Percentiles rank a stretch among this genome's conserved stretches.
These are phyloP conservation scores for Ceratobasidium sp. DNA, from an alignment of 1,284 basidiomycete genomes.

Conservation along the genomic window DNA sequence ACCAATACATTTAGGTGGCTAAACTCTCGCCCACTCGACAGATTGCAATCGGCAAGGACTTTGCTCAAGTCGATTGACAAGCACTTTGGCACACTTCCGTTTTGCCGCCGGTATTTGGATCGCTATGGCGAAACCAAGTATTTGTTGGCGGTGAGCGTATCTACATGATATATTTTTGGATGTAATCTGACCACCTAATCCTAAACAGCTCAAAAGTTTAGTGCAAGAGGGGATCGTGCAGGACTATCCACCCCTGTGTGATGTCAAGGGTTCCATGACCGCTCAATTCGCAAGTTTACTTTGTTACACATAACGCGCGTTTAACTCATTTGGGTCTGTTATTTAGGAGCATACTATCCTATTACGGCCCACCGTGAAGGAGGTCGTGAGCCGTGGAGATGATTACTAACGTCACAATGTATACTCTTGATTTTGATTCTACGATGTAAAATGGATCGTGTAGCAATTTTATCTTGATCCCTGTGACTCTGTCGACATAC, in stretches of 20 bases:
- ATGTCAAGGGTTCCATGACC: slow-evolving; percentile 84
- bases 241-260: slow-evolving; percentile 94
- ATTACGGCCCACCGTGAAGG: slow-evolving; percentile 89
- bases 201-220: slow-evolving; percentile 85
- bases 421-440: not conserved
- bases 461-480: not conserved
- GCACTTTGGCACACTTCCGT: slow-evolving; percentile 95
- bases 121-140: slow-evolving; percentile 95
- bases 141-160: slow-evolving; percentile 77
- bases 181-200: not conserved
- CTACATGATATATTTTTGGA: slow-evolving; percentile 1
- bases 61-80: slow-evolving; percentile 89
- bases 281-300: slow-evolving; percentile 81
- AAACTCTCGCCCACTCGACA: slow-evolving; percentile 47
- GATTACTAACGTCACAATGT: slow-evolving; percentile 68
- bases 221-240: slow-evolving; percentile 88
- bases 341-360: slow-evolving; percentile 89
- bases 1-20: slow-evolving; percentile 14
- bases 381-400: slow-evolving; percentile 92
- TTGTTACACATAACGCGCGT: not conserved
- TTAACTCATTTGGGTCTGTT: not conserved
- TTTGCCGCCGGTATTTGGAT: slow-evolving; percentile 94
- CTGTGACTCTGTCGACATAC: not conserved
- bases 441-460: not conserved
- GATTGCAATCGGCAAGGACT: slow-evolving; percentile 84